Base-by-base conservation (phyloP, 768 basidiomycete genomes). In the Xanthoconium purpureum region DNA sequence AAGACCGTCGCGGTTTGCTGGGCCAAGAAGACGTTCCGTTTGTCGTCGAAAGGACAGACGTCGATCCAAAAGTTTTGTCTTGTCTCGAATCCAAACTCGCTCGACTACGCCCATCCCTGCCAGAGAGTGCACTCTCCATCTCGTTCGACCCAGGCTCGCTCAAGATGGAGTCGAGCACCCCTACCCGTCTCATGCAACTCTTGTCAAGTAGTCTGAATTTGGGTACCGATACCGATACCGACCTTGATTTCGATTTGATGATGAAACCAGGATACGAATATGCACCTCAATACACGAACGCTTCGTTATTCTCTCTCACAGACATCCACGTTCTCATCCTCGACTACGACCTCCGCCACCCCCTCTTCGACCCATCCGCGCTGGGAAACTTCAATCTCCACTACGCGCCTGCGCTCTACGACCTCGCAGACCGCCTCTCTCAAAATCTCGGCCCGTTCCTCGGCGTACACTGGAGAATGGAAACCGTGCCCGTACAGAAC, bases 391-490 rank as follows among this genome's bases (percentile, higher is more conserved):
- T 67, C 30, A 46, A 52, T 29, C 72, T 83, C 35, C 68, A 74
- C 38, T 85, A 85, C 63, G 74, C 84, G 5, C 62, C 69, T 0
- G 61, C 43, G 2, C 77, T 84, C 50, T 67, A 72, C 38, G 66
- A 69, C 11, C 72, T 84, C 10, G 80, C 80, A 0, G 59, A 64
- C 9, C 62, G 59, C 33, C 63, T 84, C 44, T 62, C 71, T 0
- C 64, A 69, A 0, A 71, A 74, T 18, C 53, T 73, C 0, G 61
- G 61, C 1, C 74, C 78, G 0, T 84, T 79, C 64, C 62, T 79
- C 4, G 78, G 75, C 0, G 75, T 87, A 9, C 80, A 84, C 60
- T 87, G 82, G 84, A 71, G 80, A 20, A 81, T 81, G 75, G 82
- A 84, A 58, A 79, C 74, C 15, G 71, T 84, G 50, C 64, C 77